Base-by-base conservation (phyloP, 805 yeast genomes). In the Naumovozyma castellii region DNA sequence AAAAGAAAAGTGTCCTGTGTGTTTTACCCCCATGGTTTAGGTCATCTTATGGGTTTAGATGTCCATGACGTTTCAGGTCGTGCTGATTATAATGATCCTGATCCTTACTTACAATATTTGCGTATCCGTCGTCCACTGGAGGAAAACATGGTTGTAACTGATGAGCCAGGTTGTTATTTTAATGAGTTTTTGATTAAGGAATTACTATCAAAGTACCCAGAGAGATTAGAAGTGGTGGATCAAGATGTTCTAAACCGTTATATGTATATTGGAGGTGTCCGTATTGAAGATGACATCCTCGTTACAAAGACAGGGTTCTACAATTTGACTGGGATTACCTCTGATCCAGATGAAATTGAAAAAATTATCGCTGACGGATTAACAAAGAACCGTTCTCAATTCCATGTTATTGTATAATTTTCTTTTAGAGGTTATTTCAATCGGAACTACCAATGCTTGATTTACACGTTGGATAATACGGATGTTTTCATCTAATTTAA, bases 21-120 rank as follows among this genome's bases (percentile, higher is more conserved):
- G 17, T 90, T 90, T 64, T 85, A 79, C 61, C 98, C 98, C 2
- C 98, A 92, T 56, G 98, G 98, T 0, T 67, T 92, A 42, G 98
- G 98, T 12, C 98, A 90, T 57, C 68, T 86, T 54, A 64, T 90
- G 32, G 98, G 98, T 18, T 71, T 90, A 81, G 96, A 90, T 57
- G 87, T 95, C 3, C 98, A 92, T 61, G 98, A 90, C 62, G 94
- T 86, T 35, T 97, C 85, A 32, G 97, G 98, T 1, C 56, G 71
- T 46, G 78, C 97, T 13, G 78, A 90, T 60, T 88, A 88, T 58
- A 75, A 78, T 3, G 98, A 90, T 58, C 73, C 83, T 6, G 79
- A 92, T 58, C 83, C 84, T 19, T 69, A 81, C 62, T 72, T 86
- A 51, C 66, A 73, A 42, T 86, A 84, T 57, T 72, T 90, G 55